phyloP scores from a whole-genome alignment of 2,329 filamentous ascomycete species.

The Stagonosporopsis vannaccii region DNA sequence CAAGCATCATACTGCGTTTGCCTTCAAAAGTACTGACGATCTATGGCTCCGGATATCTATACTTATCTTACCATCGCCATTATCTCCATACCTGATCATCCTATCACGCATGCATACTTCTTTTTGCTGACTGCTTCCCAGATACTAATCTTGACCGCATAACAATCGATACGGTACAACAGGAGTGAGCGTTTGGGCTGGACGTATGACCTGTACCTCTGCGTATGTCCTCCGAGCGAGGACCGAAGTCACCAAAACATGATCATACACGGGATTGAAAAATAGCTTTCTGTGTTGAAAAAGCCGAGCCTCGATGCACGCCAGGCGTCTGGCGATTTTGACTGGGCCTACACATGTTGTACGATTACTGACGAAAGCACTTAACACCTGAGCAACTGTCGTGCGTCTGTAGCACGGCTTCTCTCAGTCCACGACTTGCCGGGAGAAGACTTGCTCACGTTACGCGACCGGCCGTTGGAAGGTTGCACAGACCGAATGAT shows the following conservation, averaged over 20 bases:
- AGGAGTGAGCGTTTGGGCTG: too few species aligned
- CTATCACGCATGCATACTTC: background rate
- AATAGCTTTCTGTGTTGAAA: background rate
- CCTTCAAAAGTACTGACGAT: background rate
- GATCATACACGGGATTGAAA: background rate
- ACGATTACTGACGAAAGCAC: slow-evolving; percentile 13
- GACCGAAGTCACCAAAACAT: background rate
- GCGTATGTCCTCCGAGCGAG: background rate
- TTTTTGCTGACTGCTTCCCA: background rate
- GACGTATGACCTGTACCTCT: background rate
- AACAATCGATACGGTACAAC: background rate
- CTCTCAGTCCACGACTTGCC: slow-evolving; percentile 5
- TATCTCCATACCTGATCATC: background rate
- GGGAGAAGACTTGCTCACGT: slow-evolving; percentile 10
- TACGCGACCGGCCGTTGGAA: slow-evolving; percentile 21
- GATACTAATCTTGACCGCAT: background rate
- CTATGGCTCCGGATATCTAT: background rate
- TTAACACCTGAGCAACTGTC: slow-evolving; percentile 13
- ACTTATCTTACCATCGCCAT: background rate
- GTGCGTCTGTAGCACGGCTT: slow-evolving; percentile 14
- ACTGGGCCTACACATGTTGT: slow-evolving; percentile 11
- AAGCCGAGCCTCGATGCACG: slow-evolving; percentile 6
- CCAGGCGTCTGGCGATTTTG: background rate
- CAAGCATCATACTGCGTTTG: background rate
- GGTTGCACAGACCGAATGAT: slow-evolving; percentile 23